These are phyloP conservation scores for Jaenimonas drosophilae DNA, from an alignment of 208 protist genomes.

Conservation along the genomic window DNA sequence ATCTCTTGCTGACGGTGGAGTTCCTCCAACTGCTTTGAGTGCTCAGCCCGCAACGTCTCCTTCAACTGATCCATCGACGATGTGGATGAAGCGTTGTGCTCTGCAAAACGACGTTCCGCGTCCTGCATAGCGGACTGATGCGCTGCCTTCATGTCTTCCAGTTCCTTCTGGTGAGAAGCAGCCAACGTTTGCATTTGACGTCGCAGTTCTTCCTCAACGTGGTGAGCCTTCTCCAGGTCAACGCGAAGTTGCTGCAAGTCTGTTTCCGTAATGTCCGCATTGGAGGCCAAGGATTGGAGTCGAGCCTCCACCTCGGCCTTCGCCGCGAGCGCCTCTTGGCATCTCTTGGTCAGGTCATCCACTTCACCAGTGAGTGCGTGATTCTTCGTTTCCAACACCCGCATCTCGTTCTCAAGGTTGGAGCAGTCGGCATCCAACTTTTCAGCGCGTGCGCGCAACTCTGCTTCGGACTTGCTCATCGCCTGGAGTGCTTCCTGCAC, in stretches of 20 bases:
- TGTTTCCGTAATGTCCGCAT: conserved; percentile 1
- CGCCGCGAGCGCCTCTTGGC: background rate
- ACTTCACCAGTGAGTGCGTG: conserved; percentile 4
- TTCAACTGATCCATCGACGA: too few relatives aligned
- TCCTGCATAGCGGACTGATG: conserved; percentile 7
- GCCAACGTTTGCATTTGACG: too few relatives aligned
- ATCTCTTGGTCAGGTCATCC: background rate
- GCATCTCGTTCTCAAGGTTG: conserved; percentile 15
- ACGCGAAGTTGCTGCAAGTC: conserved; percentile 4
- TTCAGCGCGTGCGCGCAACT: conserved; percentile 8
- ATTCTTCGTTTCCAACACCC: conserved; percentile 12
- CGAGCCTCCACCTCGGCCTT: conserved; percentile 6
- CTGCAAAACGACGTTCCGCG: conserved; percentile 4
- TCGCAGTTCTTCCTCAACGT: too few relatives aligned
- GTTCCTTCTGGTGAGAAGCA: conserved; percentile 9
- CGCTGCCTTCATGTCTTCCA: conserved; percentile 14
- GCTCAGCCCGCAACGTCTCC: too few relatives aligned
- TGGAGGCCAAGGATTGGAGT: conserved; percentile 3
- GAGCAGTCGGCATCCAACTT: conserved; percentile 10
- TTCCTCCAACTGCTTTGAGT: too few relatives aligned
- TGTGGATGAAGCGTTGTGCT: conserved; percentile 9
- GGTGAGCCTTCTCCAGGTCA: conserved; percentile 1
- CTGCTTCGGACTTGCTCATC: conserved; percentile 5
- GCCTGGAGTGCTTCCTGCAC: background rate
- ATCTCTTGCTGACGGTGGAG: too few relatives aligned